Conservation (phyloP, 1,284 basidiomycete genomes). For the Cutaneotrichosporon daszewskae region DNA sequence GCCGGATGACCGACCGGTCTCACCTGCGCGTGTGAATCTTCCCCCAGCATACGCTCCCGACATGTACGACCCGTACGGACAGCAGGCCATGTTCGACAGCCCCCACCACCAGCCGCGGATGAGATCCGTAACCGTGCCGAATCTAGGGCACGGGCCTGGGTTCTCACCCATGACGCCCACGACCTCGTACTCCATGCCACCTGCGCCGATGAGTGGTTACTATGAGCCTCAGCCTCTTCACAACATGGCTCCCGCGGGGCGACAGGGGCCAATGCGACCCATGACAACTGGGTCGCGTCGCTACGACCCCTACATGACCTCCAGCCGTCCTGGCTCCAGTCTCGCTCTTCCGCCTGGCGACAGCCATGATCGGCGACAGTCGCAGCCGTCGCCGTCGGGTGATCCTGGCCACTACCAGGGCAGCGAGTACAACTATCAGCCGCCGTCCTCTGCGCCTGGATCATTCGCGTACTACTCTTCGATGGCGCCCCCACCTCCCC, state of each 20-base stretch:
- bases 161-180: slow-evolving; percentile 1
- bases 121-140: slow-evolving; percentile 12
- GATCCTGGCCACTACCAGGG: slow-evolving; percentile 6
- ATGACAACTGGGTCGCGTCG: slow-evolving; percentile 7
- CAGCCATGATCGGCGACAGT: slow-evolving; percentile 12
- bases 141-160: background rate
- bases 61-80: slow-evolving; percentile 14
- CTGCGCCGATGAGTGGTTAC: too few species aligned
- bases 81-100: slow-evolving; percentile 5
- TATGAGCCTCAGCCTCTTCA: slow-evolving; percentile 9
- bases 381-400: slow-evolving; percentile 9
- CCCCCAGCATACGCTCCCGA: slow-evolving; percentile 5
- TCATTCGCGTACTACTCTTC: slow-evolving; percentile 12
- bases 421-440: slow-evolving; percentile 19
- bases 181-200: too few species aligned
- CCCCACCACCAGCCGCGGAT: slow-evolving; percentile 11
- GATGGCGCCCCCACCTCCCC: slow-evolving; percentile 1
- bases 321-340: background rate
- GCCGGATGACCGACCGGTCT: slow-evolving; percentile 16
- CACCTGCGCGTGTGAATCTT: slow-evolving; percentile 5
- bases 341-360: background rate
- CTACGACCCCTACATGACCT: slow-evolving; percentile 14
- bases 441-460: slow-evolving; percentile 16
- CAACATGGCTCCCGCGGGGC: slow-evolving; percentile 1
- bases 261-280: slow-evolving; percentile 9